Evolutionary conservation across 1,139 yeast genomes (phyloP), one percentile per base, ranked within the genome.

Genomic region (Pichia sp.): DNA sequence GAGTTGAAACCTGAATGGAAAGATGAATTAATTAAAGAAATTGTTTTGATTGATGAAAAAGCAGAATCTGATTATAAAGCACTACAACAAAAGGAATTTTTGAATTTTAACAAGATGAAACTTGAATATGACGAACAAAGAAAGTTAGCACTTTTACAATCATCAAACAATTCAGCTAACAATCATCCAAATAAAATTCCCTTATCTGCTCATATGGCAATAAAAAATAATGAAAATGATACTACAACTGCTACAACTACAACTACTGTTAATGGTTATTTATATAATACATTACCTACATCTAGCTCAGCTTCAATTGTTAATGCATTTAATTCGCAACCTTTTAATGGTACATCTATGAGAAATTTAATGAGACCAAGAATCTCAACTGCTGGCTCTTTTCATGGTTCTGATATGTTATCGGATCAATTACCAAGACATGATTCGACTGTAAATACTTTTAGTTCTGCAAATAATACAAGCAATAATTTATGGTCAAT

Each of bases 11-110:
- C 60, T 4, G 58, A 55, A 6, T 55, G 67, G 55, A 55, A 61
- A 47, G 45, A 46, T n/a, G 59, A 58, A 23, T 30, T 67, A 23
- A 52, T 52, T 16, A 42, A 50, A 5, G 67, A 67, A 31, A 48
- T 65, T 6, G 39, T 52, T 1, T 51, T 50, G 10, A 47, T 52
- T 4, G 71, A 67, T 46, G 55, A 61, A 25, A 55, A 53, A 36
- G 49, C 61, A 8, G 70, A 66, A 45, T 60, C 65, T 2, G 59
- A 58, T 39, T 67, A 70, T 70, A 59, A 65, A 50, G 63, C 58
- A 4, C 34, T 52, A 12, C 60, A 57, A 30, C 56, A 56, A 41
- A 49, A 48, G 23, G 63, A 59, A 42, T 51, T 46, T 41, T 43
- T 45, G 5, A 51, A 51, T 23, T 45, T 54, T 23, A 53, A 54